A percentile compares a stretch with the other conserved stretches of the same genome.
Evolutionary conservation across 805 yeast genomes (phyloP).

Genomic region (Kluyveromyces aestuarii): DNA sequence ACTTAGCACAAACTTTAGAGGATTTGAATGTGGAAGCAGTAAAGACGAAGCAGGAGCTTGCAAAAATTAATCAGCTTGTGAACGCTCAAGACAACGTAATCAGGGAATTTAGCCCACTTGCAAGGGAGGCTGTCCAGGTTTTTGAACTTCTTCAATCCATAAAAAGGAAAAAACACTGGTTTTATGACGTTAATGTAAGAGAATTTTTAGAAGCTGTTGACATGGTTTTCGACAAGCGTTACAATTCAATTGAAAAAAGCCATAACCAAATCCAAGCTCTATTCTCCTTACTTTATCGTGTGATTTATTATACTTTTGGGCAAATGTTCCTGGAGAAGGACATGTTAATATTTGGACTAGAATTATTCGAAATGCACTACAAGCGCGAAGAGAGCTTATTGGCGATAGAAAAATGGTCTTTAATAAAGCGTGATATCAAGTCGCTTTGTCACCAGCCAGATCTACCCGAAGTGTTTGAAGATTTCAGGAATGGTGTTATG

Average conservation of each 20-base stretch:
- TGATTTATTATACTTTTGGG: constrained; percentile 37
- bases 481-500: not conserved
- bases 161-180: constrained; percentile 30
- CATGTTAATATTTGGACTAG: constrained; percentile 35
- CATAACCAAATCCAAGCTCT: constrained; percentile 26
- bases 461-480: not conserved
- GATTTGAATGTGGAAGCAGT: constrained; percentile 52
- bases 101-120: constrained; percentile 42
- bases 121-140: constrained; percentile 43
- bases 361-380: constrained; percentile 24
- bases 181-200: constrained; percentile 52
- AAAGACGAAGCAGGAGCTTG: constrained; percentile 43
- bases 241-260: constrained; percentile 5
- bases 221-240: constrained; percentile 17
- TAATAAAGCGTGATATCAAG: not conserved
- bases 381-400: not conserved
- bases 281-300: constrained; percentile 34
- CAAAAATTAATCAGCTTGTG: constrained; percentile 48
- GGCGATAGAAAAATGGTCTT: not conserved
- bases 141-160: constrained; percentile 40
- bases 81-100: constrained; percentile 41
- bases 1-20: constrained; percentile 51
- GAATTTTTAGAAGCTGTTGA: constrained; percentile 32
- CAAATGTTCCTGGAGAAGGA: constrained; percentile 40
- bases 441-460: not conserved